Conservation (phyloP, 306 rosid genomes). For the Prunus mongolica region DNA sequence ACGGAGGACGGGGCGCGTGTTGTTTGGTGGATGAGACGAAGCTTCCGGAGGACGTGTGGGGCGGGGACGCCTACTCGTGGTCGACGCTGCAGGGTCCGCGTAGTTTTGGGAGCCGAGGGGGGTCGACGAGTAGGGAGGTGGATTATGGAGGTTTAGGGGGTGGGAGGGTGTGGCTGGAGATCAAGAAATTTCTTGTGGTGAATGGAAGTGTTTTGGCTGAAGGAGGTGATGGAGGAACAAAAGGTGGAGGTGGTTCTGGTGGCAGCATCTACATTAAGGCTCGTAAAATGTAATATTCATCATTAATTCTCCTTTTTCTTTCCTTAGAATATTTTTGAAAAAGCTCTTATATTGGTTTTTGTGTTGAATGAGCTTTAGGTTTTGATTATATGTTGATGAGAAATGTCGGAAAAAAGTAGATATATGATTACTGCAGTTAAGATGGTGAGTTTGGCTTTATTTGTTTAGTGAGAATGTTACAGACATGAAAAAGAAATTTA, state of each 20-base stretch:
- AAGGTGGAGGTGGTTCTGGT: slow-evolving; percentile 98
- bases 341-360: neutral
- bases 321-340: neutral
- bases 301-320: slow-evolving; percentile 10
- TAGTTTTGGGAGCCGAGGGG: slow-evolving; percentile 85
- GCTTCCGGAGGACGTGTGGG: slow-evolving; percentile 99
- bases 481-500: neutral
- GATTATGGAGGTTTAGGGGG: slow-evolving; percentile 96
- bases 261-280: slow-evolving; percentile 93
- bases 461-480: neutral
- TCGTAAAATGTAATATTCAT: slow-evolving; percentile 63
- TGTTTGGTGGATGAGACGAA: slow-evolving; percentile 66
- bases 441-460: neutral
- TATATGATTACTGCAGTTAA: neutral
- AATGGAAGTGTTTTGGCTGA: slow-evolving; percentile 79
- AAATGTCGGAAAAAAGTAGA: neutral
- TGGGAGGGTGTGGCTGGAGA: slow-evolving; percentile 54
- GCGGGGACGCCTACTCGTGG: slow-evolving; percentile 96
- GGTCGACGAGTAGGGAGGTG: slow-evolving; percentile 66
- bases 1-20: slow-evolving; percentile 96
- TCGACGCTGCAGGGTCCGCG: slow-evolving; percentile 68
- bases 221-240: slow-evolving; percentile 77
- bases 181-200: slow-evolving; percentile 54
- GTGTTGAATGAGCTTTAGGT: neutral
- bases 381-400: neutral